These are phyloP conservation scores for Pelargonium myrrhifolium DNA, from an alignment of 441 rosid species.

Conservation along the genomic window DNA sequence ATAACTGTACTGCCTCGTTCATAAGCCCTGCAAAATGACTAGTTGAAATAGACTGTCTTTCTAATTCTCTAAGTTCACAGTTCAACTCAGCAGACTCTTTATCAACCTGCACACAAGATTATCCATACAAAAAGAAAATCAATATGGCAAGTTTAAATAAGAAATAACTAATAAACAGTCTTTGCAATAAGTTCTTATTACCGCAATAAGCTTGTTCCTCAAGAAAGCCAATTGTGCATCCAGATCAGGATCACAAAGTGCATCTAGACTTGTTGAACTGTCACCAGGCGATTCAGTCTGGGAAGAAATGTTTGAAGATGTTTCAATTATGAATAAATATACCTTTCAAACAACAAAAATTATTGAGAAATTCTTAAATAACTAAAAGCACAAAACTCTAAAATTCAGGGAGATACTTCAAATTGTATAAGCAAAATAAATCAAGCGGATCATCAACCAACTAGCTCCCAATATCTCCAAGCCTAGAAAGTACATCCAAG, in stretches of 20 bases:
- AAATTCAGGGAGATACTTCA: not conserved
- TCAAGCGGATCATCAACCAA: not conserved
- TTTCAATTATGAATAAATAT: slow-evolving; percentile 1
- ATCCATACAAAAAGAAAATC: slow-evolving; percentile 11
- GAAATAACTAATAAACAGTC: slow-evolving; percentile 7
- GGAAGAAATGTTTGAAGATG: not conserved
- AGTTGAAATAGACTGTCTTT: slow-evolving; percentile 40
- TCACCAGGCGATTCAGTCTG: slow-evolving; percentile 35
- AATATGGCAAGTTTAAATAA: not conserved
- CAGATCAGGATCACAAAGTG: slow-evolving; percentile 37
- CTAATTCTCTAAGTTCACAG: slow-evolving; percentile 47
- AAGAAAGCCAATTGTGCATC: slow-evolving; percentile 57
- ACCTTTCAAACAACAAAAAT: not conserved
- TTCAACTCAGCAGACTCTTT: slow-evolving; percentile 54
- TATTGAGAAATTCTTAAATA: not conserved
- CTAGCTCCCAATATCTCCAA: not conserved
- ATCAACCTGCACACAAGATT: slow-evolving; percentile 32
- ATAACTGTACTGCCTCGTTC: slow-evolving; percentile 42
- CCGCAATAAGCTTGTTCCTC: slow-evolving; percentile 53
- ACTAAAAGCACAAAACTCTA: not conserved
- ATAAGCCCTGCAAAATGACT: slow-evolving; percentile 38
- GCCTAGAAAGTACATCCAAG: not conserved
- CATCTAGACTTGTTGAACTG: slow-evolving; percentile 26
- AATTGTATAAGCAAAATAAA: not conserved
- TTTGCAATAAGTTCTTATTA: slow-evolving; percentile 23